Base-by-base conservation (phyloP, 2,329 filamentous ascomycete genomes). In the Fusarium veterinarium region DNA sequence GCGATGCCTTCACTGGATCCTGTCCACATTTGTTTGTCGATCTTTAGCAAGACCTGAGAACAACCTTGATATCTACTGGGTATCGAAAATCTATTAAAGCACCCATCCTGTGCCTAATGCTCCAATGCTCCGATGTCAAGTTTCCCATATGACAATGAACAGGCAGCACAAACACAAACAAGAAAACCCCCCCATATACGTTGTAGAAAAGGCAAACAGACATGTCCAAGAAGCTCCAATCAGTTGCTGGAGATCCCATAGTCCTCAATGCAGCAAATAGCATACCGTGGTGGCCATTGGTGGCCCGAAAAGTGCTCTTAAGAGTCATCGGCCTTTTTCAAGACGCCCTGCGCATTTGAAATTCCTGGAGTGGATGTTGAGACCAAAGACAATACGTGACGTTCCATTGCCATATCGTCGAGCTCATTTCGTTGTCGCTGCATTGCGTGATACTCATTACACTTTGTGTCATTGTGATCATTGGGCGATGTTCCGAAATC, bases 401-500 rank as follows among this genome's bases (percentile, higher is more conserved):
- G 31, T 25, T 25, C 23, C 31, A 35, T 40, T 19, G 20, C 28
- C 28, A 38, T 14, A 9, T 42, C 33, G 10, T 41, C n/a, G 35
- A 40, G 42, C 42, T 51, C 28, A 25, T 35, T 35, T 46, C 30
- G 51, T 35, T 51, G 31, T 61, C 46, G n/a, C 58, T 62, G 41
- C 35, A 64, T 72, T 72, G 70, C 52, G 74, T 73, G 61, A 71
- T 70, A 23, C 25, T 38, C 17, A 37, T 59, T 37, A 35, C 42
- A 6, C 16, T 38, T 67, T 60, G 44, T 61, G 51, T 62, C 51
- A 41, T 56, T 41, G 23, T 40, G 41, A 42, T 55, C 60, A 63
- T 71, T 64, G 60, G 51, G 60, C 70, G 71, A 77, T 53, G 63
- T 35, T 51, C 75, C 74, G 70, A 67, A 31, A 30, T 66, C 69